phyloP scores from a whole-genome alignment of 352 stramenopile species.

The Elongisporangium anandrum region DNA sequence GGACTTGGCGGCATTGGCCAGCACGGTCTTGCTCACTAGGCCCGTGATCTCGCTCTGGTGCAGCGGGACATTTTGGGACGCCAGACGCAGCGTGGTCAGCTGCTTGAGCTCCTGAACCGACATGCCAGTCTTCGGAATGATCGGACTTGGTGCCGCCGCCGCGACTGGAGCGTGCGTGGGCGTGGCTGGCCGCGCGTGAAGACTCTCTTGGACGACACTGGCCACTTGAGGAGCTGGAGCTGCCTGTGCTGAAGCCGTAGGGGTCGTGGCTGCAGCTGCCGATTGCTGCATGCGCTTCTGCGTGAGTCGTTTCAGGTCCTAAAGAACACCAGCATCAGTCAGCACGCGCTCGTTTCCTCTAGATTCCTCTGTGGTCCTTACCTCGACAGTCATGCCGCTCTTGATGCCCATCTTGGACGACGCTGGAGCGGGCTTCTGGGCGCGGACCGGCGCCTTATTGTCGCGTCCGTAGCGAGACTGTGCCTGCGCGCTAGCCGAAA shows the following conservation, averaged over 20 bases:
- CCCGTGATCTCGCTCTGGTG: conserved; percentile 66
- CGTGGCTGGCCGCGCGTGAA: conserved; percentile 25
- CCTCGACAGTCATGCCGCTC: conserved; percentile 86
- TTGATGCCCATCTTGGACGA: conserved; percentile 84
- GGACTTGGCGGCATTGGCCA: conserved; percentile 71
- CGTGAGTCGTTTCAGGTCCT: conserved; percentile 77
- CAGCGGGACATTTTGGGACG: conserved; percentile 57
- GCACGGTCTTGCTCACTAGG: conserved; percentile 70
- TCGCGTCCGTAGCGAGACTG: conserved; percentile 18
- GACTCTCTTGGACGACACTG: not conserved
- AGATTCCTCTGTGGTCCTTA: not conserved
- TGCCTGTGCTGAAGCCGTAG: conserved; percentile 12
- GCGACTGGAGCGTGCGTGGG: conserved; percentile 58
- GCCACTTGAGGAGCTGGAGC: conserved; percentile 12
- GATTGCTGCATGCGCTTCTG: conserved; percentile 82
- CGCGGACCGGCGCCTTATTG: conserved; percentile 2
- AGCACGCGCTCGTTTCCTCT: not conserved
- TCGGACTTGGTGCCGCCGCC: conserved; percentile 11
- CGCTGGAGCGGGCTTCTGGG: conserved; percentile 25
- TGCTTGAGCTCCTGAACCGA: conserved; percentile 86
- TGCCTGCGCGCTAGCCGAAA: conserved; percentile 17
- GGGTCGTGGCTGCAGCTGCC: conserved; percentile 20
- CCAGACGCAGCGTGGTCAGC: conserved; percentile 71
- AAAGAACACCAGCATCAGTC: conserved; percentile 1
- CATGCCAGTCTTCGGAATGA: conserved; percentile 78